Percentiles rank a stretch among this genome's conserved stretches.
Conservation (phyloP, 1,284 basidiomycete species). For the Ceratobasidium sp. region DNA sequence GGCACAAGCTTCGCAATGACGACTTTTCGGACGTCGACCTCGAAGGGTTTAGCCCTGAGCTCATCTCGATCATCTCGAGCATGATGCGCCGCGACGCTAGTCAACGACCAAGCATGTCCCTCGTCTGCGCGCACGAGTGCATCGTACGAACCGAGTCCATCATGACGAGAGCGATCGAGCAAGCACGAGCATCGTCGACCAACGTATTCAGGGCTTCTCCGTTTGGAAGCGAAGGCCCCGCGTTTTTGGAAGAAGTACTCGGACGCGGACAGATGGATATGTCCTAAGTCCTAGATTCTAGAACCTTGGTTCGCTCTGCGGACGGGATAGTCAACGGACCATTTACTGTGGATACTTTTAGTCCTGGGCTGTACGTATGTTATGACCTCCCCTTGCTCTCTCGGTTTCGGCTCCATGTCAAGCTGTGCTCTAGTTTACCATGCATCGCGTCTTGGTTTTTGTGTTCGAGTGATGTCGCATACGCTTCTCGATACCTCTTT, state of each 20-base stretch:
- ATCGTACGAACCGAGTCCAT: slow-evolving; percentile 69
- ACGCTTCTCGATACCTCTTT: background rate
- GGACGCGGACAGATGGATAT: slow-evolving; percentile 43
- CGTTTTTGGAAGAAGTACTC: slow-evolving; percentile 71
- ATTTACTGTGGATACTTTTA: slow-evolving; percentile 13
- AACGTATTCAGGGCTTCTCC: slow-evolving; percentile 69
- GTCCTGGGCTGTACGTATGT: background rate
- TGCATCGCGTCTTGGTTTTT: slow-evolving; percentile 12
- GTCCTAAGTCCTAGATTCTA: background rate
- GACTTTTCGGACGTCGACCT: slow-evolving; percentile 91
- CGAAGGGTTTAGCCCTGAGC: slow-evolving; percentile 69
- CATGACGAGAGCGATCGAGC: slow-evolving; percentile 63
- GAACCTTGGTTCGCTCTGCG: too few species aligned
- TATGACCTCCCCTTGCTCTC: slow-evolving; percentile 7
- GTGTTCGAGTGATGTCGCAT: slow-evolving; percentile 8
- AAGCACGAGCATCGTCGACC: slow-evolving; percentile 48
- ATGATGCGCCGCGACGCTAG: slow-evolving; percentile 82
- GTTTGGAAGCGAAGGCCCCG: slow-evolving; percentile 62
- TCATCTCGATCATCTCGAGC: slow-evolving; percentile 72
- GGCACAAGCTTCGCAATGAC: slow-evolving; percentile 92
- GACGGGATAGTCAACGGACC: slow-evolving; percentile 1
- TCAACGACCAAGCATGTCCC: slow-evolving; percentile 65
- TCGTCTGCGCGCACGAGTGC: slow-evolving; percentile 69
- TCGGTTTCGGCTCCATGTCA: background rate
- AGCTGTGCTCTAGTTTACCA: background rate